Base-by-base conservation (phyloP, 148 eudicot genomes). In the Nepenthes mirabilis region DNA sequence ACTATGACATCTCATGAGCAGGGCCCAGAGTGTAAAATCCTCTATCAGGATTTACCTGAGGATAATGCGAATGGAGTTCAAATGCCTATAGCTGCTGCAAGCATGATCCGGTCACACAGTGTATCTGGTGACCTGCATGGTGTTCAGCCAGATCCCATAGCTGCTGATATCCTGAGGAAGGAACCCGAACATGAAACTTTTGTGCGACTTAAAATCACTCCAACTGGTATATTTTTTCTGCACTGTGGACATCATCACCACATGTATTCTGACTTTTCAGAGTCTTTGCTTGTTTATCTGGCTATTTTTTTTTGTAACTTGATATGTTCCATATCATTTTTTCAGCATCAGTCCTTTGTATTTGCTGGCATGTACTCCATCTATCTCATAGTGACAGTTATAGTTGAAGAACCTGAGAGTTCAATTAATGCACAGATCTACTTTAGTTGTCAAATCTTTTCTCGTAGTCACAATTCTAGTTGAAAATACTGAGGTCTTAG, bases 171-270 rank as follows among this genome's bases (percentile, higher is more conserved):
- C 72, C 80, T 94, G 32, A 74, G 99, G 81, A 94, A 86, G 79
- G 99, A 94, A 71, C 99, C 99, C 45, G 99, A 94, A 73, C 99
- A 94, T 14, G 99, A 89, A 70, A 94, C 91, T 65, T 94, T 94
- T 84, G 97, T 89, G 34, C 88, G 91, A 43, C 81, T 94, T 59
- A 94, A 75, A 72, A 89, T 94, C 62, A 58, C 82, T 60, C 99
- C 99, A 13, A 59, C 70, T 64, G 99, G 99, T 94, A 84, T 52
- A 32, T 55, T 36, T 36, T 58, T 43, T 57, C 45, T 47, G 58
- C 2, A 51, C 13, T 34, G 53, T 48, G 4, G n/a, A 61, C 14
- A 35, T 9, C 32, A 14, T 14, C 34, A 11, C 36, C 40, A 11
- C 36, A 11, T 9, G 2, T n/a, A 36, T 13, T 51, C 36, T 47